Evolutionary conservation across 1,284 basidiomycete genomes (phyloP).

Genomic region (Austroboletus niveus): DNA sequence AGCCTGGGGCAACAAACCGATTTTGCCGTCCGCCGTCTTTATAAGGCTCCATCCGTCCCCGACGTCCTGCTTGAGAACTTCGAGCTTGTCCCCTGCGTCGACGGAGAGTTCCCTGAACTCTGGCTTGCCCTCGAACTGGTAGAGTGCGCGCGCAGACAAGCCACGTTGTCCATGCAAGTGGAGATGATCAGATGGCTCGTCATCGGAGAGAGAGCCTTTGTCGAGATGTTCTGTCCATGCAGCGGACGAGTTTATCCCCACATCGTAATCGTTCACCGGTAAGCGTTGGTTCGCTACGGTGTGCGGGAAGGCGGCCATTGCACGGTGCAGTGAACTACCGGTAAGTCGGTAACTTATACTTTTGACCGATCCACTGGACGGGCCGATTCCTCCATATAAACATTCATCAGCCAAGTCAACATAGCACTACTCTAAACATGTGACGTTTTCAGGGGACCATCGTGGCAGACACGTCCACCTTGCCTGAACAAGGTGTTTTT

Average conservation of each 20-base stretch:
- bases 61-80: constrained; percentile 61
- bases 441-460: background rate
- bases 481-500: constrained; percentile 12
- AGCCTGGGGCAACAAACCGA: constrained; percentile 66
- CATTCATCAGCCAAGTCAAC: background rate
- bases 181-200: constrained; percentile 36
- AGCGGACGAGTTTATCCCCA: constrained; percentile 69
- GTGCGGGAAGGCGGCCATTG: constrained; percentile 35
- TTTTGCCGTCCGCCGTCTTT: constrained; percentile 48
- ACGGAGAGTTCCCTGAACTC: constrained; percentile 69
- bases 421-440: background rate
- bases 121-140: constrained; percentile 68
- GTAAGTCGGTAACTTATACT: background rate
- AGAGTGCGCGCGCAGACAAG: constrained; percentile 61
- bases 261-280: constrained; percentile 54
- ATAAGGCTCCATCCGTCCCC: constrained; percentile 78
- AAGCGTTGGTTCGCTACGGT: constrained; percentile 12
- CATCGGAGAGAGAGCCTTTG: constrained; percentile 39
- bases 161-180: constrained; percentile 40
- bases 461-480: constrained; percentile 7
- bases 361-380: background rate
- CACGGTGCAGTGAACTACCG: background rate
- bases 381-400: background rate
- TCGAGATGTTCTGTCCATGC: constrained; percentile 70
- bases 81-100: constrained; percentile 62